A percentile compares a stretch with the other conserved stretches of the same genome.
phyloP scores from a whole-genome alignment of 1,139 yeast species.

The Yamadazyma epiphylla region DNA sequence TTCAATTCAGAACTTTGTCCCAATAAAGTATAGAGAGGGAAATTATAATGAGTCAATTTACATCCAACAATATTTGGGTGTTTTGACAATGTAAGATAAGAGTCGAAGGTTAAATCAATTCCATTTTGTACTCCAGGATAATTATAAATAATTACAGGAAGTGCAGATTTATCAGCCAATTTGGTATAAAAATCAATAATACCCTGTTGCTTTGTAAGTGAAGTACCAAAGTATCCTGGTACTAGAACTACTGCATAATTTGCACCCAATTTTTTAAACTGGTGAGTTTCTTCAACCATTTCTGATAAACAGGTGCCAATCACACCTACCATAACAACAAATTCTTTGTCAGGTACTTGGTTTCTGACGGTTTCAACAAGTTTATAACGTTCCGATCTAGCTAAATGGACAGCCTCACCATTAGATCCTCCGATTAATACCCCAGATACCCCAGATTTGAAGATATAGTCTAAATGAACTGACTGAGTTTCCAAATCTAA shows the following conservation, averaged over 20 bases:
- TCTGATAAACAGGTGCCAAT: conserved; percentile 19
- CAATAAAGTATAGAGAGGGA: conserved; percentile 24
- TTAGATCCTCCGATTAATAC: conserved; percentile 45
- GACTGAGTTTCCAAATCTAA: conserved; percentile 40
- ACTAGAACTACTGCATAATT: conserved; percentile 26
- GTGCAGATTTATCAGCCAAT: conserved; percentile 37
- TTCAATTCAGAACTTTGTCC: conserved; percentile 32
- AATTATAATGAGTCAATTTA: conserved; percentile 39
- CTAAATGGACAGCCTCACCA: conserved; percentile 33
- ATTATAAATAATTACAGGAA: conserved; percentile 45
- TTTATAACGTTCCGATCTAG: conserved; percentile 25
- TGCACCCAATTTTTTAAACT: conserved; percentile 21
- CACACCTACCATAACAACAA: conserved; percentile 28
- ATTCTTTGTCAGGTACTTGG: conserved; percentile 17
- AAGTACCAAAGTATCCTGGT: conserved; percentile 31
- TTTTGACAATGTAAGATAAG: conserved; percentile 27
- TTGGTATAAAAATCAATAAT: conserved; percentile 35
- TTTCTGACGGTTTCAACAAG: conserved; percentile 15
- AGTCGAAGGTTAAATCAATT: conserved; percentile 31
- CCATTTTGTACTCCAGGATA: conserved; percentile 47
- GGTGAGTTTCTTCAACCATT: conserved; percentile 11
- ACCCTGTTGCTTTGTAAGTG: conserved; percentile 32
- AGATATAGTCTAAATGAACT: conserved; percentile 34
- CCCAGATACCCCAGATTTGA: conserved; percentile 40
- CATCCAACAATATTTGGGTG: conserved; percentile 39